Base-by-base conservation (phyloP, 2,329 filamentous ascomycete genomes). In the Epichloe coenophiala region DNA sequence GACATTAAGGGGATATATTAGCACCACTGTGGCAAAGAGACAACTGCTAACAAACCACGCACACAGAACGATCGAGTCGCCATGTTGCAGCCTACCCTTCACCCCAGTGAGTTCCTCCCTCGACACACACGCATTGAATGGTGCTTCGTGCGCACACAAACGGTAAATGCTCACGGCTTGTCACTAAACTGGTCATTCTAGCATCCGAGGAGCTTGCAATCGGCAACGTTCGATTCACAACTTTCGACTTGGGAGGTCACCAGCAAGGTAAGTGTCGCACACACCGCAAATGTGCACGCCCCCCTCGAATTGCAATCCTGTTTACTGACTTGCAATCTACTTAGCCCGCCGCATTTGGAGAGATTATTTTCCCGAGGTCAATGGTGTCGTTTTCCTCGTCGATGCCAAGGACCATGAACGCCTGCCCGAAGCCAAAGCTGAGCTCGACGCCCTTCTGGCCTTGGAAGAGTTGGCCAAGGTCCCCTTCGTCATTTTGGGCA, bases 391-490 rank as follows among this genome's bases (percentile, higher is more conserved):
- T 60, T 98, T 97, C 78, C 84, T 97, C 52, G 88, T 98, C 61
- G 93, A 98, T 63, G 89, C 93, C 63, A 95, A 95, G 74, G 93
- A 98, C 71, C 85, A 88, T 71, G 91, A 97, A 74, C 88, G 93
- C 59, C 87, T 98, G 68, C 68, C 78, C 62, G 93, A 98, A 75
- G 86, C 89, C 65, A 97, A 97, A 76, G 91, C 86, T 61, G 93
- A 98, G 75, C 86, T 98, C 56, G 93, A 98, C 65, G 89, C 87
- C 49, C 85, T 97, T 48, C 79, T 98, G 59, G 83, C 87, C 55
- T 96, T 98, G 91, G 93, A 98, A 73, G 91, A 97, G 67, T 81
- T 98, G 39, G 75, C 81, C 67, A 96, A 95, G 77, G 93, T 95
- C 8, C 93, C 93, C 50, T 97, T 97, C 69, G 81, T 97, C 55